Conservation (phyloP, 306 rosid species). For the Vigna nakashimae region DNA sequence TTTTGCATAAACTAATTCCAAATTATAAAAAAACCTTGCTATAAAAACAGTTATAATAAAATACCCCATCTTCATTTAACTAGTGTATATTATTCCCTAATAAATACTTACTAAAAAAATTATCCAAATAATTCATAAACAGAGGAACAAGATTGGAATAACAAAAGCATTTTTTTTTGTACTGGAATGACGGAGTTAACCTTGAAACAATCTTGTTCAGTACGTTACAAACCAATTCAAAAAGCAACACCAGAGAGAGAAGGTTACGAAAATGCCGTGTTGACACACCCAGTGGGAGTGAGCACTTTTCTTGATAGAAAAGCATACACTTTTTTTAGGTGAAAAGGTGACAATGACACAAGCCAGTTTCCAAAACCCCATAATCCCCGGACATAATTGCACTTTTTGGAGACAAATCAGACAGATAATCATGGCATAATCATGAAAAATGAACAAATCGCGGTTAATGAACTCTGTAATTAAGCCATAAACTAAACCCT, state of each 20-base stretch:
- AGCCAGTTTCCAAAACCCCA: conserved; percentile 49
- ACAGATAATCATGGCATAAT: conserved; percentile 45
- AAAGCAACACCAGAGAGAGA: conserved; percentile 23
- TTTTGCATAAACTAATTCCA: background rate
- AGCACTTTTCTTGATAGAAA: conserved; percentile 67
- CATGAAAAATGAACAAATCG: conserved; percentile 47
- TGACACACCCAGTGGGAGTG: conserved; percentile 37
- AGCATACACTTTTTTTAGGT: conserved; percentile 55
- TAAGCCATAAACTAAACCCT: conserved; percentile 34
- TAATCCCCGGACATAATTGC: conserved; percentile 50
- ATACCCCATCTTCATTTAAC: background rate
- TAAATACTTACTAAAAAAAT: background rate
- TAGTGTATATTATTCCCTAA: background rate
- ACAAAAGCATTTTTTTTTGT: background rate
- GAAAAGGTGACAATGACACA: conserved; percentile 66
- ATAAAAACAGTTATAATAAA: too few relatives aligned
- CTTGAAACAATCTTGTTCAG: conserved; percentile 46
- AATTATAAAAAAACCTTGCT: background rate
- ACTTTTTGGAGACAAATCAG: conserved; percentile 67
- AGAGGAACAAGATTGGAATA: background rate
- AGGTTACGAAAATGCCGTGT: conserved; percentile 53
- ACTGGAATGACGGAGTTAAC: conserved; percentile 43
- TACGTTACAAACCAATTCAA: conserved; percentile 42
- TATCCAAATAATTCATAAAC: background rate
- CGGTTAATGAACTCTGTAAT: conserved; percentile 40